Evolutionary conservation across 257 asterid genomes (phyloP).

Genomic region (Avicennia marina): DNA sequence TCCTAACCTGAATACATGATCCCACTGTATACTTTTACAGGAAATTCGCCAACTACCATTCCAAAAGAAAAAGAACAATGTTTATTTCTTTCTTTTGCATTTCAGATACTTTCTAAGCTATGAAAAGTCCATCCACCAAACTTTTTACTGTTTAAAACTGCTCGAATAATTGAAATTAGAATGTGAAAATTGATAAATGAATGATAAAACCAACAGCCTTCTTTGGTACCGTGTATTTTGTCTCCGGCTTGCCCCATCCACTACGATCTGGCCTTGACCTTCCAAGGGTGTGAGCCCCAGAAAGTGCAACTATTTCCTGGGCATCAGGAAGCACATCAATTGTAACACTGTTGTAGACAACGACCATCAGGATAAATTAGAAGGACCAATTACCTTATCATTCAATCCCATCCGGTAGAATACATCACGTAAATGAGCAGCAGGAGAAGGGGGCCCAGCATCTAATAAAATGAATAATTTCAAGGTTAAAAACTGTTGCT

Average conservation of each 20-base stretch:
- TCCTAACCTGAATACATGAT: too few species aligned
- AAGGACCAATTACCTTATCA: conserved; percentile 59
- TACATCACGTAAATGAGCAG: conserved; percentile 88
- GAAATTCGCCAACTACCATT: too few species aligned
- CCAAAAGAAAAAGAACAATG: too few species aligned
- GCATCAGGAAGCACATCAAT: conserved; percentile 12
- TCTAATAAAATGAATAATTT: conserved; percentile 39
- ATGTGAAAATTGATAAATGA: not conserved
- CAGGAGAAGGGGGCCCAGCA: conserved; percentile 99
- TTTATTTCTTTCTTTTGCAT: too few species aligned
- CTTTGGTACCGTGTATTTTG: conserved; percentile 74
- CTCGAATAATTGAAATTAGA: not conserved
- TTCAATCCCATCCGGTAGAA: conserved; percentile 90
- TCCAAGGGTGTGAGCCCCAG: conserved; percentile 98
- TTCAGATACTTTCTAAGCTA: too few species aligned
- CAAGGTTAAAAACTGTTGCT: not conserved
- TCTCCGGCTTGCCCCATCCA: conserved; percentile 99
- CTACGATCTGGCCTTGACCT: conserved; percentile 98
- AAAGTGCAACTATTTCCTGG: conserved; percentile 98
- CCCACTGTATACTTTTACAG: too few species aligned
- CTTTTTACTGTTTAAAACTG: too few species aligned
- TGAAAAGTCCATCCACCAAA: too few species aligned
- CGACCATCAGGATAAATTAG: conserved; percentile 11
- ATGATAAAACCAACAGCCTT: not conserved
- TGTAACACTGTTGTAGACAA: not conserved